Conservation (phyloP, 2,329 filamentous ascomycete genomes). For the Calonectria hawksworthii region DNA sequence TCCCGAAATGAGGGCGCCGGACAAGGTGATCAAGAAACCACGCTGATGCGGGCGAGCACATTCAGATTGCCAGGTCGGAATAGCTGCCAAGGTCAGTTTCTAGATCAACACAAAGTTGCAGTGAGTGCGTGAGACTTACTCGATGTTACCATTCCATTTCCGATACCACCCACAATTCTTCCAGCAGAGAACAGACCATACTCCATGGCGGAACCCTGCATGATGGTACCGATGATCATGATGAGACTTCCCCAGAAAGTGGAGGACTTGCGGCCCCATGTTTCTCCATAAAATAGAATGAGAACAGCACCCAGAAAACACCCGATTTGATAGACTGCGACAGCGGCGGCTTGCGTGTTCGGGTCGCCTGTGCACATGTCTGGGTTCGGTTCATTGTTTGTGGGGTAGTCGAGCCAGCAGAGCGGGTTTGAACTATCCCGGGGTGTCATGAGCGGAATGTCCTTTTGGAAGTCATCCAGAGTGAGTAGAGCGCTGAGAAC, state of each 20-base stretch:
- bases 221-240: constrained; percentile 48
- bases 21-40: not conserved
- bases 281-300: constrained; percentile 48
- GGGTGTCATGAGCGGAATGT: not conserved
- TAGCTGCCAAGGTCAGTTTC: not conserved
- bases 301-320: constrained; percentile 43
- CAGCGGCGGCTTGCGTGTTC: not conserved
- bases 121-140: not conserved
- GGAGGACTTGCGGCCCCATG: constrained; percentile 49
- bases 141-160: not conserved
- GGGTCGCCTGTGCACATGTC: constrained; percentile 1
- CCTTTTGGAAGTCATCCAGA: not conserved
- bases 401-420: not conserved
- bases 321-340: not conserved
- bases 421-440: not conserved
- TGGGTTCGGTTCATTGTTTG: not conserved
- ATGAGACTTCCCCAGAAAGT: constrained; percentile 50
- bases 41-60: not conserved
- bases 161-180: not conserved
- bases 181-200: not conserved
- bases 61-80: not conserved
- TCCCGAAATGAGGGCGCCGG: not conserved
- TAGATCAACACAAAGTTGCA: rapidly evolving
- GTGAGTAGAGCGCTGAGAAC: constrained; percentile 37
- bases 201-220: constrained; percentile 17